Evolutionary conservation across 495 filamentous ascomycete species (phyloP), one percentile per base, ranked within the genome.

Genomic region (Hypomontagnella monticulosa): DNA sequence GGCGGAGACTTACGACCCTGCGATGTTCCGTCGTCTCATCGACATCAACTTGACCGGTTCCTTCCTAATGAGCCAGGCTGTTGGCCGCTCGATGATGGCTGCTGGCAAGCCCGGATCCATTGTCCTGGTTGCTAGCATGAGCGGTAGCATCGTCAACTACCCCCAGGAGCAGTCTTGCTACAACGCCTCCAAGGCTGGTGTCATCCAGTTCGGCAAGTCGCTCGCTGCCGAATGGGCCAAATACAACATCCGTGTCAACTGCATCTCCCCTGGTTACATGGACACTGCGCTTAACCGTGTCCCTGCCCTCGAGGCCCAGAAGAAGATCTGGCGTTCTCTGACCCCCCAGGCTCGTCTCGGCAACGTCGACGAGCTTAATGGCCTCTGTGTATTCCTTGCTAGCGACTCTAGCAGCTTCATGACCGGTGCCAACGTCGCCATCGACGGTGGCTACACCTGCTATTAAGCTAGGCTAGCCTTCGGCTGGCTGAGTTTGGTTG

Each of bases 161-260:
- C 89, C 90, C 1, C 90, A 92, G 73, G 86, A 91, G 72, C 90
- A 92, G 75, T 87, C 82, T 8, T 88, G 87, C 78, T 93, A 92
- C 81, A 92, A 91, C 69, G 87, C 89, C 34, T 91, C 88, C 70
- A 93, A 92, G 83, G 90, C 89, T 11, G 90, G 84, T 62, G 90
- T 92, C 34, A 87, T 91, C 70, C 87, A 90, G 75, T 82, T 92
- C 55, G 87, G 87, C 67, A 90, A 90, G 75, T 91, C 87, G 7
- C 83, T 93, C 34, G 90, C 89, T 49, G 88, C 87, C n/a, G 90
- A 93, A 72, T 92, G 90, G 90, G 88, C 89, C 66, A 87, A 87
- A 70, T 82, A 90, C 71, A 80, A 80, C 62, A 90, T 92, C 72
- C 87, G 90, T 37, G 90, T 92, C 63, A 93, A 93, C 80, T 86